Evolutionary conservation across 345 rosid species (phyloP), one percentile per base, ranked within the genome.

Genomic region (Noccaea caerulescens): DNA sequence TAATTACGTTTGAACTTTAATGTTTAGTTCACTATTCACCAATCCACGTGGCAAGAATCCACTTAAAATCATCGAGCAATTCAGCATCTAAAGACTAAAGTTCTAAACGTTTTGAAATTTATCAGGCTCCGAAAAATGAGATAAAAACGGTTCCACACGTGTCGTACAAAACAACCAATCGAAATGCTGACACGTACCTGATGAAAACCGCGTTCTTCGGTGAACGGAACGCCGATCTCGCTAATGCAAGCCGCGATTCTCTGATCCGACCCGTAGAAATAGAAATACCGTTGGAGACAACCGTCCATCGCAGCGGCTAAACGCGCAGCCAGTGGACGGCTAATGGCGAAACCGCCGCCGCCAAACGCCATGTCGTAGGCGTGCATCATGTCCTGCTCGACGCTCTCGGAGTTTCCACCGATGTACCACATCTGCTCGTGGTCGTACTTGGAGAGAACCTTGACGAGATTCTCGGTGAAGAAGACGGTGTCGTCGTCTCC

Each of bases 401-500:
- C 84, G 23, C 95, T 93, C 83, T 93, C 97, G 0, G 97, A 88
- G 61, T 74, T 82, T 33, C 89, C 82, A 1, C 98, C 97, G 32
- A 93, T 70, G 68, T 90, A 88, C 86, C 88, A 90, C 96, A 88
- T 85, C 84, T 84, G 80, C 12, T 72, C 69, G 49, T 93, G 90
- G 64, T 93, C 97, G 73, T 87, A 86, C 69, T 68, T 87, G 4
- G 82, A 72, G 30, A 93, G 63, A 59, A 86, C 87, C 65, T 86
- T 77, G 10, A 87, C 89, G 45, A 93, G 69, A 77, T 88, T 90
- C 3, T 82, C 80, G 0, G 86, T 39, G 80, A 83, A 90, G 72
- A 76, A 90, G 72, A 93, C 88, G 38, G 97, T 87, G 43, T 88
- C 98, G 32, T 93, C 98, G 11, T 93, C 98, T 38, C 98, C 98